Evolutionary conservation across 106 monocot genomes (phyloP).

Genomic region (Chionographis japonica): DNA sequence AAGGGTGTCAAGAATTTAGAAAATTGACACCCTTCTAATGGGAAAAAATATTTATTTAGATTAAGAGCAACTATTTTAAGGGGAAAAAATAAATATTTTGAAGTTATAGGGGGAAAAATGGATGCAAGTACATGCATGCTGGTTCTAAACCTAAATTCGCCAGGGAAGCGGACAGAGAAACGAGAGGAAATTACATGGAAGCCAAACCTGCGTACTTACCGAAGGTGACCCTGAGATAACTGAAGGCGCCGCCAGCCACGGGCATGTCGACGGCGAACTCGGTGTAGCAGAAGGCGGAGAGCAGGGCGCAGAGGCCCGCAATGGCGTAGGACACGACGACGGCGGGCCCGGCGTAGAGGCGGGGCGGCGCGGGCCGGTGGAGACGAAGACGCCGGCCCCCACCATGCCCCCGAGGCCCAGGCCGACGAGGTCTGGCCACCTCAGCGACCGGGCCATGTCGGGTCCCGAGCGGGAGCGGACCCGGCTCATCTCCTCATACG

Average conservation of each 20-base stretch:
- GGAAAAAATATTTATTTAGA: no score
- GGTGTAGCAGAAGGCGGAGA: conserved; percentile 97
- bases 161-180: no score
- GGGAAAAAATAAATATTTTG: no score
- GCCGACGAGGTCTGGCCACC: conserved; percentile 79
- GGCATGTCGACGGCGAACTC: conserved; percentile 99
- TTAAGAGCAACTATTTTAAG: no score
- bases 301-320: conserved; percentile 88
- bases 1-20: no score
- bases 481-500: conserved; percentile 77
- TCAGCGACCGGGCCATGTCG: conserved; percentile 57
- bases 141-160: no score
- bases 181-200: no score
- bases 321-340: conserved; percentile 86
- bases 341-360: conserved; percentile 63
- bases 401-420: conserved; percentile 93
- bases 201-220: conserved; percentile 27
- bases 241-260: conserved; percentile 94
- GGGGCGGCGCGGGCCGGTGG: conserved; percentile 66
- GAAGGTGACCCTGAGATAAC: conserved; percentile 89
- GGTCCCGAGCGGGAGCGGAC: conserved; percentile 75
- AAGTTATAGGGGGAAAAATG: no score
- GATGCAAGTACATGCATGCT: no score
- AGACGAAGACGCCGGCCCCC: conserved; percentile 89
- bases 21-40: no score